phyloP scores from a whole-genome alignment of 148 eudicot species.

The Diospyros kaki region DNA sequence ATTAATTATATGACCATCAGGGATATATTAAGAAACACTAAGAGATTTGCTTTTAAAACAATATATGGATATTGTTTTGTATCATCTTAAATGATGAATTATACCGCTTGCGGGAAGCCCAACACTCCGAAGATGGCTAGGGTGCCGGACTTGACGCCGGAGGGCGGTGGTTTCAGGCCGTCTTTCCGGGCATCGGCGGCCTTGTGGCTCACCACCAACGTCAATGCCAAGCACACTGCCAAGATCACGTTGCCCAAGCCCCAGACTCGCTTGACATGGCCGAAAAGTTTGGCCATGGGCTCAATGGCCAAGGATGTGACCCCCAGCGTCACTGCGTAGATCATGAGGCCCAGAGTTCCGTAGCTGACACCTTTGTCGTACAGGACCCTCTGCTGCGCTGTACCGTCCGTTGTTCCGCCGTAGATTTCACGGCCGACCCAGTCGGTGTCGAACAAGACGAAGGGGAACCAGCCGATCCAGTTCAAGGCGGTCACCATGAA shows the following conservation, averaged over 20 bases:
- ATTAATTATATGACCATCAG: not conserved
- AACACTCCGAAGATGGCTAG: slow-evolving; percentile 54
- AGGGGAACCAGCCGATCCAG: slow-evolving; percentile 70
- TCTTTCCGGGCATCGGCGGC: slow-evolving; percentile 41
- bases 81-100: no score
- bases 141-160: slow-evolving; percentile 41
- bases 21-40: no score
- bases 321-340: slow-evolving; percentile 60
- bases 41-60: not conserved
- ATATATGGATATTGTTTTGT: no score
- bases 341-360: slow-evolving; percentile 75
- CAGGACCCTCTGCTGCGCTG: slow-evolving; percentile 25
- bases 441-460: slow-evolving; percentile 52
- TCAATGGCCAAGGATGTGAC: slow-evolving; percentile 47
- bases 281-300: slow-evolving; percentile 29
- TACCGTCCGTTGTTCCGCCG: slow-evolving; percentile 31
- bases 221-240: slow-evolving; percentile 49
- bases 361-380: slow-evolving; percentile 57
- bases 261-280: slow-evolving; percentile 64
- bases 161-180: slow-evolving; percentile 23
- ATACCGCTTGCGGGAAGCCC: slow-evolving; percentile 79
- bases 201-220: slow-evolving; percentile 47
- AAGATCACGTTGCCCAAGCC: slow-evolving; percentile 57
- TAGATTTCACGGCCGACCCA: slow-evolving; percentile 67
- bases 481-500: slow-evolving; percentile 46